phyloP scores from a whole-genome alignment of 305 asterid species.

The Vinca major region DNA sequence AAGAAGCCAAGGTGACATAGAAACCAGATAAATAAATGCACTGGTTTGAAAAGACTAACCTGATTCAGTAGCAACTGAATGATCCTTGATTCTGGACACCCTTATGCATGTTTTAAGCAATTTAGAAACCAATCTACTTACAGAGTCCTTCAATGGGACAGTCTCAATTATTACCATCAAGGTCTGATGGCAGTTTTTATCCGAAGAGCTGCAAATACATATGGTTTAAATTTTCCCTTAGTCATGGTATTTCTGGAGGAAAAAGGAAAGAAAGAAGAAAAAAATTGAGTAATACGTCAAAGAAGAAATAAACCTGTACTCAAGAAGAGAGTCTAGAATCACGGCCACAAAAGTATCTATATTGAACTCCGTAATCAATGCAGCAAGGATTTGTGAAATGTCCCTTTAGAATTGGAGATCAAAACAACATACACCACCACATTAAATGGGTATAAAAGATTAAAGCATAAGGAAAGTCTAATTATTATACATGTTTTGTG shows the following conservation, averaged over 20 bases:
- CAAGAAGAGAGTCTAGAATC: constrained; percentile 68
- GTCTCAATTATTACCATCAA: constrained; percentile 44
- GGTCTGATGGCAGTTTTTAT: constrained; percentile 38
- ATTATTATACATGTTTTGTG: constrained; percentile 4
- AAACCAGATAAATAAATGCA: neutral
- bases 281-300: neutral
- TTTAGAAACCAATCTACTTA: constrained; percentile 41
- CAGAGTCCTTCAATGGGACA: constrained; percentile 47
- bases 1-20: constrained; percentile 7
- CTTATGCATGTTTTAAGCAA: constrained; percentile 39
- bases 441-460: constrained; percentile 6
- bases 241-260: neutral
- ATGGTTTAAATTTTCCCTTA: constrained; percentile 18
- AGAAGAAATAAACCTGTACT: constrained; percentile 44
- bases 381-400: constrained; percentile 49
- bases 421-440: constrained; percentile 6
- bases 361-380: constrained; percentile 62
- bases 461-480: neutral
- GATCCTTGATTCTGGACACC: constrained; percentile 35
- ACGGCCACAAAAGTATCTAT: constrained; percentile 58
- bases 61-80: constrained; percentile 34
- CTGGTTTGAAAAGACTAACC: constrained; percentile 29
- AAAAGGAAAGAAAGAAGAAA: neutral
- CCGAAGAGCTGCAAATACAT: constrained; percentile 47
- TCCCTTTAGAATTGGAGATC: constrained; percentile 45